phyloP scores from a whole-genome alignment of 164 flowering plant species.

The Berberis vulgaris region DNA sequence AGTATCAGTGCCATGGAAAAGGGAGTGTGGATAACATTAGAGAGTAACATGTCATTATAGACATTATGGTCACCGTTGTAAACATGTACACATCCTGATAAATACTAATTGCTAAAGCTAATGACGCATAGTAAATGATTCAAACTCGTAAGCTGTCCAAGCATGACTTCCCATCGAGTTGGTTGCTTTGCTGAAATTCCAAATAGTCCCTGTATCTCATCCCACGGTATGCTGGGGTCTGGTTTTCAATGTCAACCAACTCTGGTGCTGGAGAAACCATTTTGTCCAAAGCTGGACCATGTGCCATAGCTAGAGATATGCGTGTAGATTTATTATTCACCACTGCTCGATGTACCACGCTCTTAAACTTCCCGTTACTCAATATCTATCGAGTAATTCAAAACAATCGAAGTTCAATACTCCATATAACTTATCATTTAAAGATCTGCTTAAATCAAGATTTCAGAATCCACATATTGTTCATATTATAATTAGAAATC shows the following conservation, averaged over 20 bases:
- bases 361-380: slow-evolving; percentile 69
- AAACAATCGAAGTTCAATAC: not conserved
- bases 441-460: not conserved
- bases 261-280: slow-evolving; percentile 31
- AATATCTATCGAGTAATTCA: slow-evolving; percentile 27
- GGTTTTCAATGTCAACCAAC: slow-evolving; percentile 22
- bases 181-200: slow-evolving; percentile 34
- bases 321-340: slow-evolving; percentile 44
- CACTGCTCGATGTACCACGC: slow-evolving; percentile 43
- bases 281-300: slow-evolving; percentile 47
- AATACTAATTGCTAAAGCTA: not conserved
- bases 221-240: slow-evolving; percentile 23
- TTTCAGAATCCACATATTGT: no score
- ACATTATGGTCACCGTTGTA: no score
- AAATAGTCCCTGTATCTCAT: slow-evolving; percentile 51
- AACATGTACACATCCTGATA: no score
- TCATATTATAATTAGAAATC: no score
- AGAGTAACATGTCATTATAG: no score
- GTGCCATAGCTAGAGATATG: slow-evolving; percentile 35
- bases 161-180: slow-evolving; percentile 28
- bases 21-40: no score
- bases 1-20: no score
- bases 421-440: not conserved
- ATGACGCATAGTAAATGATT: not conserved
- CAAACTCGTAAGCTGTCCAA: slow-evolving; percentile 25